Conservation (phyloP, 148 eudicot genomes). For the Rhododendron simsii region DNA sequence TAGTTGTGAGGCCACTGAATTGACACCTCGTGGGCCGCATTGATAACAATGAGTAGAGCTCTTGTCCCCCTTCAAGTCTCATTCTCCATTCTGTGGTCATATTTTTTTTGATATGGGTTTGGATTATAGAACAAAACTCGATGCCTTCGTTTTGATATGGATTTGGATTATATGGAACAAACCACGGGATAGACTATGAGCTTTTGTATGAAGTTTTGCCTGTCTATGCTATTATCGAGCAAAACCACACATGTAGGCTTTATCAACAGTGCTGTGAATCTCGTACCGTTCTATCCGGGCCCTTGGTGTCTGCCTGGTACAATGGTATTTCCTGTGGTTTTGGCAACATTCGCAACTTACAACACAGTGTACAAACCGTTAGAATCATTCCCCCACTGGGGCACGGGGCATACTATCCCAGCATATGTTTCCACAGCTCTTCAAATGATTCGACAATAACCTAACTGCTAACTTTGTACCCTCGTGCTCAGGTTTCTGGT, state of each 20-base stretch:
- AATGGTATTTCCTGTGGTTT: neutral
- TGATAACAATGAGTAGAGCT: neutral
- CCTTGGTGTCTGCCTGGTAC: neutral
- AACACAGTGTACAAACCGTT: neutral
- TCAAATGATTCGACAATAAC: neutral
- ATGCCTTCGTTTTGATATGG: neutral
- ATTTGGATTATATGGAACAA: neutral
- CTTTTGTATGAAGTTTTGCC: neutral
- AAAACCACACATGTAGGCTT: neutral
- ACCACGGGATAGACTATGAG: neutral
- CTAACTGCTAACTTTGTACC: neutral
- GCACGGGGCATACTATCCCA: neutral
- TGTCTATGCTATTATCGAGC: neutral
- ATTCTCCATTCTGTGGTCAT: neutral
- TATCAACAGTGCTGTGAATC: neutral
- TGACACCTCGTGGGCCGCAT: slow-evolving; percentile 11
- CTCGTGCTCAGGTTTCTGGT: neutral
- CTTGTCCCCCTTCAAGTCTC: neutral
- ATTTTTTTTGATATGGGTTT: neutral
- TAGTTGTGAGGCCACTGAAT: slow-evolving; percentile 2
- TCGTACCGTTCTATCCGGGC: neutral
- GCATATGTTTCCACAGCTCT: neutral
- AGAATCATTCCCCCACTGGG: neutral
- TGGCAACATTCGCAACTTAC: neutral
- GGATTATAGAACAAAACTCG: neutral